Conservation (phyloP, 306 rosid genomes). For the Pyrus communis region DNA sequence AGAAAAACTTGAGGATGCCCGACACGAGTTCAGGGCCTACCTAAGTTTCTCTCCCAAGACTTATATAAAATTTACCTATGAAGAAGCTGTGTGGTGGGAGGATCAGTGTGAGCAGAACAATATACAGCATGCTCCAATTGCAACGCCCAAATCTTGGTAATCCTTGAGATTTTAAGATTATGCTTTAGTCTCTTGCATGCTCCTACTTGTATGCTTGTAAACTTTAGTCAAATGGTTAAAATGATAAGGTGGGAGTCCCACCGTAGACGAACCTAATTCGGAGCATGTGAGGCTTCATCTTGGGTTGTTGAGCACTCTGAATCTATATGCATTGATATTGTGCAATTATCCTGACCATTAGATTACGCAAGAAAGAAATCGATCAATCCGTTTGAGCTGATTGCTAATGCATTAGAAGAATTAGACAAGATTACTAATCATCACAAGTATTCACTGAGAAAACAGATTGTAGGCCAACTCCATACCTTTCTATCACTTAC, state of each 20-base stretch:
- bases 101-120: too few species aligned
- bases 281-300: slow-evolving; percentile 19
- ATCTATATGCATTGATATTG: slow-evolving; percentile 1
- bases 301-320: slow-evolving; percentile 25
- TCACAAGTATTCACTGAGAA: not conserved
- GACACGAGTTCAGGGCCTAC: not conserved
- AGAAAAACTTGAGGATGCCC: too few species aligned
- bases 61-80: not conserved
- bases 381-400: not conserved
- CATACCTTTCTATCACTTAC: slow-evolving; percentile 21
- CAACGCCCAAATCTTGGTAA: too few species aligned
- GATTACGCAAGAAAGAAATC: not conserved
- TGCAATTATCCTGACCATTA: slow-evolving; percentile 12
- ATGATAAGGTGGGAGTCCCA: not conserved
- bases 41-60: not conserved
- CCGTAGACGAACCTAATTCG: slow-evolving; percentile 22
- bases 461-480: not conserved
- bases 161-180: too few species aligned
- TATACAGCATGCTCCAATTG: too few species aligned
- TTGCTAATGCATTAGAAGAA: not conserved
- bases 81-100: too few species aligned
- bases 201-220: not conserved
- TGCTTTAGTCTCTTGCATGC: not conserved
- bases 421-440: not conserved
- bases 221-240: not conserved